A percentile compares a stretch with the other conserved stretches of the same genome.
phyloP scores from a whole-genome alignment of 2,329 filamentous ascomycete species.

The Kalmusia sp. region DNA sequence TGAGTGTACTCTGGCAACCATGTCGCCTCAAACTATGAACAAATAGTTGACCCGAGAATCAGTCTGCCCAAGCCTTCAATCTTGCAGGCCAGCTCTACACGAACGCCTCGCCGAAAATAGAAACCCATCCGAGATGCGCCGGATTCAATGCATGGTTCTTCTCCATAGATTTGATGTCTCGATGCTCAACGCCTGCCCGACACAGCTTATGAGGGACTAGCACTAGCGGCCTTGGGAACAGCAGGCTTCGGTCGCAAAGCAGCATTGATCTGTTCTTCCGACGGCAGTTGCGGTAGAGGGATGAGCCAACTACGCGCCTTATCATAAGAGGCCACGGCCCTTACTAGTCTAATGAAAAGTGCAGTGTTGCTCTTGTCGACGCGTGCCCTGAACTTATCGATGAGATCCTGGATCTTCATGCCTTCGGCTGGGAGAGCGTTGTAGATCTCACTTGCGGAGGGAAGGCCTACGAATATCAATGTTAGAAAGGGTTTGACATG shows the following conservation, averaged over 20 bases:
- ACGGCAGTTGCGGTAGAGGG: constrained; percentile 39
- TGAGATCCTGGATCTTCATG: constrained; percentile 51
- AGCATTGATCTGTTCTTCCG: constrained; percentile 34
- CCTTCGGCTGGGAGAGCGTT: constrained; percentile 53
- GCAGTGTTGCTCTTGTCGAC: constrained; percentile 44
- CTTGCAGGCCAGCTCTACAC: not conserved
- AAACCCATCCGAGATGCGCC: not conserved
- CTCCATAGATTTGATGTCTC: not conserved
- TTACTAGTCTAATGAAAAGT: constrained; percentile 55
- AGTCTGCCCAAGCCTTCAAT: not conserved
- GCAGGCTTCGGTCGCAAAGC: constrained; percentile 20
- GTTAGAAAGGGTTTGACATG: not conserved
- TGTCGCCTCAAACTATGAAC: not conserved
- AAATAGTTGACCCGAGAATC: not conserved
- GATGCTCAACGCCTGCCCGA: not conserved
- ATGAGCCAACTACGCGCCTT: constrained; percentile 36
- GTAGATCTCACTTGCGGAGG: constrained; percentile 54
- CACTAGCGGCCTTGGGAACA: constrained; percentile 3
- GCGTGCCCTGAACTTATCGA: constrained; percentile 50
- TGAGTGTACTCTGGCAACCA: not conserved
- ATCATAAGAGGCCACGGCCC: constrained; percentile 43
- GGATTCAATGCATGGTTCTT: not conserved
- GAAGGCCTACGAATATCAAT: constrained; percentile 32
- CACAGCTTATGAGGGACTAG: not conserved
- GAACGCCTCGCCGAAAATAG: not conserved